Percentiles rank a stretch among this genome's conserved stretches.
Evolutionary conservation across 2,329 filamentous ascomycete genomes (phyloP).

Genomic region (Ophiostoma angusticollis): DNA sequence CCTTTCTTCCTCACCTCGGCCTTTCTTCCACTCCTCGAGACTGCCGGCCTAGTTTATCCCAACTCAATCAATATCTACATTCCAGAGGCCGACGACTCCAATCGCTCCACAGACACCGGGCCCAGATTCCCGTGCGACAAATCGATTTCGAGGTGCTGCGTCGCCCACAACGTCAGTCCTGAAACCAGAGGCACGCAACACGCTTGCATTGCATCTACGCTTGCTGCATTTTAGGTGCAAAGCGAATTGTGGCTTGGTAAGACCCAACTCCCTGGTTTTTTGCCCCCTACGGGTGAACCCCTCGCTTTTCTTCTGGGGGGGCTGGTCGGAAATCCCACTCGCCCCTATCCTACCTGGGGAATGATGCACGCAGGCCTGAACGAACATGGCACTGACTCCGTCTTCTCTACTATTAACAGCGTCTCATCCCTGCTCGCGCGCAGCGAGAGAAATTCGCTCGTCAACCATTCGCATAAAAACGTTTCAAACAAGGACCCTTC

Average conservation of each 20-base stretch:
- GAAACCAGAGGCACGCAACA: slow-evolving; percentile 5
- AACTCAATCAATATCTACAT: no score
- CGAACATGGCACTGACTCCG: slow-evolving; percentile 11
- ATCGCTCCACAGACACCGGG: no score
- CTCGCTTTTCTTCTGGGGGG: background rate
- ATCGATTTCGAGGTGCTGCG: no score
- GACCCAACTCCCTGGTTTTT: slow-evolving; percentile 6
- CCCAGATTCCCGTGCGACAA: no score
- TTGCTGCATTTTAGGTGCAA: slow-evolving; percentile 4
- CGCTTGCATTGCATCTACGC: slow-evolving; percentile 3
- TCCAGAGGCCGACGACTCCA: no score
- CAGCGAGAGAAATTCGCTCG: background rate
- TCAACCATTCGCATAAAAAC: slow-evolving; percentile 17
- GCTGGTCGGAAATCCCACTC: background rate
- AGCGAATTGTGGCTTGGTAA: slow-evolving; percentile 10
- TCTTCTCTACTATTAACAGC: background rate
- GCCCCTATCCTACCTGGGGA: no score
- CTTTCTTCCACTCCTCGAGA: background rate
- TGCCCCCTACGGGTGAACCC: background rate
- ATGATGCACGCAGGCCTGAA: background rate
- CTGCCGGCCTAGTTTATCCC: no score
- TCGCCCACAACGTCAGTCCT: background rate
- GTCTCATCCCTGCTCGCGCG: background rate
- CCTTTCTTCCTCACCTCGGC: background rate
- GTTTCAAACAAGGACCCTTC: slow-evolving; percentile 16